These are phyloP conservation scores for Volutella citrinella DNA, from an alignment of 2,329 filamentous ascomycete species.

Conservation along the genomic window DNA sequence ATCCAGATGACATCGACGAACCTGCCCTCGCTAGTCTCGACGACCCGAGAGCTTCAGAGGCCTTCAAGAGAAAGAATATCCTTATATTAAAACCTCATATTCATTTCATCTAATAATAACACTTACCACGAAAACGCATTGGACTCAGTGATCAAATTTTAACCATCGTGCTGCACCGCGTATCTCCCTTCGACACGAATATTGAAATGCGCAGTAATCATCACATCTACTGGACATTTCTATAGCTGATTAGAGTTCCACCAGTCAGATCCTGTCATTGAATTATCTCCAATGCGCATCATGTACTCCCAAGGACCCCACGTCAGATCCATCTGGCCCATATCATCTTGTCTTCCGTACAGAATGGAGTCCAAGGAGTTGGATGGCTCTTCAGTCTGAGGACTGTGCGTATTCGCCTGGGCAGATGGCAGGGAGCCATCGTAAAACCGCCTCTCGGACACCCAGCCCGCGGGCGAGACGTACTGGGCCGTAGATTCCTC, in stretches of 20 bases:
- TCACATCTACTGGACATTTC: not conserved
- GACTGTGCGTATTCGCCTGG: too few species aligned
- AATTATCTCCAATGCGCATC: constrained; percentile 2
- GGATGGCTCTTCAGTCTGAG: too few species aligned
- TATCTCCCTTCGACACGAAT: too few species aligned
- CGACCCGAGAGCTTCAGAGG: constrained; percentile 1
- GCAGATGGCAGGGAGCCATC: not conserved
- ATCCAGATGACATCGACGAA: not conserved
- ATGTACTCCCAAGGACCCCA: constrained; percentile 19
- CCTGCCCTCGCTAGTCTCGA: constrained; percentile 3
- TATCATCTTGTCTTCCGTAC: too few species aligned
- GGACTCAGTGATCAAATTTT: too few species aligned
- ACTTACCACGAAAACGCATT: too few species aligned
- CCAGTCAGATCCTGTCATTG: constrained; percentile 10
- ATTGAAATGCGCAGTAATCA: too few species aligned
- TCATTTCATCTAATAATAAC: too few species aligned
- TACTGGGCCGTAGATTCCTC: constrained; percentile 16
- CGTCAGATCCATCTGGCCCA: too few species aligned
- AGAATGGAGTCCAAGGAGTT: too few species aligned
- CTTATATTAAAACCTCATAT: constrained; percentile 10
- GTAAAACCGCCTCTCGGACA: not conserved
- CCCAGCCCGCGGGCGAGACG: constrained; percentile 13
- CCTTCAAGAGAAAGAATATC: constrained; percentile 10
- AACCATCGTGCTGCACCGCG: too few species aligned
- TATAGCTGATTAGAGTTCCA: constrained; percentile 15